Conservation (phyloP, 1,284 basidiomycete species). For the Cryptococcus sp. region DNA sequence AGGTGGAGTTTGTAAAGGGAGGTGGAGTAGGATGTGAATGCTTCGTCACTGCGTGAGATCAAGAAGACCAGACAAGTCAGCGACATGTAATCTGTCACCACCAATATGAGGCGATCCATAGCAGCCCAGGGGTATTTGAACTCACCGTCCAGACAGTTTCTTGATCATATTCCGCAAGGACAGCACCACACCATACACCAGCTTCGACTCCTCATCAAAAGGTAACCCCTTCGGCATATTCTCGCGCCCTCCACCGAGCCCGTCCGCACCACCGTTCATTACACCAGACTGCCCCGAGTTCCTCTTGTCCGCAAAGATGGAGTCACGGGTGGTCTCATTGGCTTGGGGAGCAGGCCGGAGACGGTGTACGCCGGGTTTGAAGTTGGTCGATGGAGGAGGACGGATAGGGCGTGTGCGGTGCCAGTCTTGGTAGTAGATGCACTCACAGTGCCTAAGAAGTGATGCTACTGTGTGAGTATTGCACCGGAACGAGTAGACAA, state of each 20-base stretch:
- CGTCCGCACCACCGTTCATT: neutral
- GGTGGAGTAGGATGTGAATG: conserved; percentile 86
- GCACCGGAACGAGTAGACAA: neutral
- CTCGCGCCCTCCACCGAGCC: neutral
- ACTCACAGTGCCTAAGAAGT: conserved; percentile 74
- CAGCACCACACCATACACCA: conserved; percentile 93
- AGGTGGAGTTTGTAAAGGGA: conserved; percentile 90
- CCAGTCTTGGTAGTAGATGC: conserved; percentile 93
- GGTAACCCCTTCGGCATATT: conserved; percentile 55
- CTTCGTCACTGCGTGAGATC: conserved; percentile 64
- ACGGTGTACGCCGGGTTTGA: conserved; percentile 66
- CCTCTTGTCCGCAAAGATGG: conserved; percentile 29
- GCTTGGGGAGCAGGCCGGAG: conserved; percentile 46
- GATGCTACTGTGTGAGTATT: neutral
- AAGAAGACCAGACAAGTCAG: no score
- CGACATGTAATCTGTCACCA: neutral
- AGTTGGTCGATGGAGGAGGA: conserved; percentile 64
- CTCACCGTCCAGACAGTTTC: conserved; percentile 80
- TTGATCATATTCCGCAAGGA: conserved; percentile 92
- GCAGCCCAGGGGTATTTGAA: conserved; percentile 7
- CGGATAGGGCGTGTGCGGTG: conserved; percentile 72
- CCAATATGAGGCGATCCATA: neutral
- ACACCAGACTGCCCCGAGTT: neutral
- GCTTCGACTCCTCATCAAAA: conserved; percentile 96
- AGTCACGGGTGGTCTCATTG: conserved; percentile 20